Conservation (phyloP, 306 rosid genomes). For the Glycine tomentella region DNA sequence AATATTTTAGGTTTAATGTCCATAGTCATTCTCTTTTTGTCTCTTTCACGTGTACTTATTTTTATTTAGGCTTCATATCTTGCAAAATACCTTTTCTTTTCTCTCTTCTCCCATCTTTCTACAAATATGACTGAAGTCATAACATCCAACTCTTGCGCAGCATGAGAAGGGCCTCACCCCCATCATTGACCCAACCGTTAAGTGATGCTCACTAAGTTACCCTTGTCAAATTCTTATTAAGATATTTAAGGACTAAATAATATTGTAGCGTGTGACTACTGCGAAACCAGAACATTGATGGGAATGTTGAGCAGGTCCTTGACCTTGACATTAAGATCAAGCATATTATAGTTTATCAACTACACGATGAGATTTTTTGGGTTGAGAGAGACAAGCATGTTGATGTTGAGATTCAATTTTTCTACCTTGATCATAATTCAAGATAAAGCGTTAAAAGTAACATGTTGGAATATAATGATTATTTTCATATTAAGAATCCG, state of each 20-base stretch:
- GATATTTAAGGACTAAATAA: too few relatives aligned
- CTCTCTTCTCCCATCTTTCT: conserved; percentile 30
- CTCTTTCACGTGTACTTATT: not conserved
- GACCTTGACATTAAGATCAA: conserved; percentile 14
- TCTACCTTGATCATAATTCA: not conserved
- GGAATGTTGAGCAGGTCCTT: conserved; percentile 22
- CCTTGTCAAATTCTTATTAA: not conserved
- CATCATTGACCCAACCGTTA: not conserved
- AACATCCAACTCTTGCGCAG: not conserved
- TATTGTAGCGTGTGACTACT: too few relatives aligned
- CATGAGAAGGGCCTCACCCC: not conserved
- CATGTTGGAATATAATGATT: conserved; percentile 30
- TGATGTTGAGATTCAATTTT: conserved; percentile 1
- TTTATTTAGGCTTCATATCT: conserved; percentile 27
- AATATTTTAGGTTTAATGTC: not conserved
- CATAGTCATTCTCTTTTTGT: not conserved
- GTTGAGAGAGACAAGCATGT: conserved; percentile 34
- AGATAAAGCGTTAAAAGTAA: conserved; percentile 7
- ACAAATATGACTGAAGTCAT: conserved; percentile 32
- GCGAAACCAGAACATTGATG: conserved; percentile 13
- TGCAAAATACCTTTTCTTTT: not conserved
- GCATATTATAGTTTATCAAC: not conserved
- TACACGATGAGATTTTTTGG: conserved; percentile 7
- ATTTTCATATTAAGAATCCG: conserved; percentile 35
- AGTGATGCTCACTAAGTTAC: not conserved